These are phyloP conservation scores for Saturnispora quitensis DNA, from an alignment of 805 yeast genomes.

Conservation along the genomic window DNA sequence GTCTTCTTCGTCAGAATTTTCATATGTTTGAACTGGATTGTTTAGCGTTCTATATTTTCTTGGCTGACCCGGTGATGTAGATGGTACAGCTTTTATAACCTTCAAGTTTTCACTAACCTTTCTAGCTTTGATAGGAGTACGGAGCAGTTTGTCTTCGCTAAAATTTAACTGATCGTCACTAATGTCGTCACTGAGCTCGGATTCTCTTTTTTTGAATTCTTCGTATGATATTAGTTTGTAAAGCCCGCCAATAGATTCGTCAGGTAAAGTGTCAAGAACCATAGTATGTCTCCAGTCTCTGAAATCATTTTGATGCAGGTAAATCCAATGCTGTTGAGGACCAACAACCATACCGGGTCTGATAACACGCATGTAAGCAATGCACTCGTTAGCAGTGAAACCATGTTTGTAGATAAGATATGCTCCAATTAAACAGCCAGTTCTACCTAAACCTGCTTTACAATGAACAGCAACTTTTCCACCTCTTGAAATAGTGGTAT, in stretches of 20 bases:
- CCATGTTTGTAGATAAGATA: conserved; percentile 94
- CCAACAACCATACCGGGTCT: conserved; percentile 99
- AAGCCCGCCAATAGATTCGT: conserved; percentile 57
- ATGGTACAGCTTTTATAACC: conserved; percentile 63
- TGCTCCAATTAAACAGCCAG: conserved; percentile 97
- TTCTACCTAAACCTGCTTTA: conserved; percentile 96
- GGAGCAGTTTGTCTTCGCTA: conserved; percentile 32
- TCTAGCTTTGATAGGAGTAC: conserved; percentile 68
- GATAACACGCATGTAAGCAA: conserved; percentile 90
- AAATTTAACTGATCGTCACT: conserved; percentile 22
- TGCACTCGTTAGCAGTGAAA: conserved; percentile 94
- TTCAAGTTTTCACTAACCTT: conserved; percentile 61
- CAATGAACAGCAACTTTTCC: conserved; percentile 99
- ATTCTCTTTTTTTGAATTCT: conserved; percentile 44
- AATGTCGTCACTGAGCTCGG: conserved; percentile 17
- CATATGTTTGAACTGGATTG: conserved; percentile 24
- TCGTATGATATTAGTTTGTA: conserved; percentile 55
- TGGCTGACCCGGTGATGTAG: conserved; percentile 95
- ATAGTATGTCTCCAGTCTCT: conserved; percentile 93
- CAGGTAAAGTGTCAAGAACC: conserved; percentile 64
- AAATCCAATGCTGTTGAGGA: conserved; percentile 98
- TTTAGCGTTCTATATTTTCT: conserved; percentile 48
- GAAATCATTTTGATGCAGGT: conserved; percentile 90
- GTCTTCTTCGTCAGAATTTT: conserved; percentile 30
- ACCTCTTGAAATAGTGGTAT: conserved; percentile 72